Percentiles rank a stretch among this genome's conserved stretches.
Evolutionary conservation across 139 green algal species (phyloP).

Genomic region (Deuterostichococcus epilithicus): DNA sequence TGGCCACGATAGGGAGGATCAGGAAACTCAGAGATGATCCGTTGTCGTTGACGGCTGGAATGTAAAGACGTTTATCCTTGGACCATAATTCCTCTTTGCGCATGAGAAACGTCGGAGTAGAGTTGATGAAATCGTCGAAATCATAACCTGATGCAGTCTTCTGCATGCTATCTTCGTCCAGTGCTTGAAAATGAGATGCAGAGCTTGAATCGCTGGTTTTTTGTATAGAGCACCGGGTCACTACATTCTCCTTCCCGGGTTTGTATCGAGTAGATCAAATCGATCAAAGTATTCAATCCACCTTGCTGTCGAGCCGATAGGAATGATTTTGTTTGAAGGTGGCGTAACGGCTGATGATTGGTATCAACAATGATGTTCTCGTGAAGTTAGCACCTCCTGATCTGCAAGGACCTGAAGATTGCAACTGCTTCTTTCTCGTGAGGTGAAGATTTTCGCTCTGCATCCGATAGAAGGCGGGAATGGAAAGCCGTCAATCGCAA

Average conservation of each 20-base stretch:
- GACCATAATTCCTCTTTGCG: constrained; percentile 14
- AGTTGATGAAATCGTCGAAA: not conserved
- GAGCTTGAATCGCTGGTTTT: not conserved
- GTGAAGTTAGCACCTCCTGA: constrained; percentile 42
- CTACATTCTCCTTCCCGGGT: constrained; percentile 33
- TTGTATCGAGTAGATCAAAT: constrained; percentile 32
- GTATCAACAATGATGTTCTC: constrained; percentile 23
- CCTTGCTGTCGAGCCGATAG: constrained; percentile 6
- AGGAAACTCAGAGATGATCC: constrained; percentile 13
- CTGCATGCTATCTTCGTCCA: constrained; percentile 3
- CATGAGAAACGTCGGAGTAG: not conserved
- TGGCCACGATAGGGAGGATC: constrained; percentile 12
- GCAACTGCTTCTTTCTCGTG: constrained; percentile 44
- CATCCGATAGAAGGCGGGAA: constrained; percentile 20
- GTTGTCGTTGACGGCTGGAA: not conserved
- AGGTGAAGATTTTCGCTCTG: constrained; percentile 41
- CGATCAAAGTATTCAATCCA: constrained; percentile 20
- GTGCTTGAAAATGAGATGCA: not conserved
- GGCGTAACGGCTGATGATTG: constrained; percentile 32
- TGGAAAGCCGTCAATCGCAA: constrained; percentile 31
- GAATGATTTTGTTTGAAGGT: constrained; percentile 16
- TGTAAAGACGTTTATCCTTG: constrained; percentile 1
- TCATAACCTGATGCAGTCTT: not conserved
- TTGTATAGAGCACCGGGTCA: constrained; percentile 30
- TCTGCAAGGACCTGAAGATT: constrained; percentile 19